These are phyloP conservation scores for Stereocaulon alpinum DNA, from an alignment of 495 filamentous ascomycete species.

Conservation along the genomic window DNA sequence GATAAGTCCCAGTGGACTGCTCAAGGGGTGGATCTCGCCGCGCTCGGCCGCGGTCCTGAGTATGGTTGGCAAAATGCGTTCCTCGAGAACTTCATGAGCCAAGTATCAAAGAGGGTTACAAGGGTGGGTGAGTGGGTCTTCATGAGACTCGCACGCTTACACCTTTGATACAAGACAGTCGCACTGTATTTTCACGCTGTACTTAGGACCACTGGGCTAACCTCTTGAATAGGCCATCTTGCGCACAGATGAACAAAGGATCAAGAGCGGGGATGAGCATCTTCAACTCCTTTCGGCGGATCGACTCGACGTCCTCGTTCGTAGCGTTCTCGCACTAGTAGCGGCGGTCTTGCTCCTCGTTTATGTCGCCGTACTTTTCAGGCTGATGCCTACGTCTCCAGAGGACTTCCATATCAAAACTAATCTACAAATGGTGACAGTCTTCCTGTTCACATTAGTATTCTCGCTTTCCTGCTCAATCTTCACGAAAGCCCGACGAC, in stretches of 20 bases:
- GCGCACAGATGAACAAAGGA: background rate
- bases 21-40: constrained; percentile 5
- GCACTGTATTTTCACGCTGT: too few relatives aligned
- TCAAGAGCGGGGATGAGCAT: background rate
- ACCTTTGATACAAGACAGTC: too few relatives aligned
- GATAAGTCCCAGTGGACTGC: constrained; percentile 1
- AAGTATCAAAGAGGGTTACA: background rate
- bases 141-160: too few relatives aligned
- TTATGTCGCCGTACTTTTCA: constrained; percentile 1
- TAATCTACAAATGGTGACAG: background rate
- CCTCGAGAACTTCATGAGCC: background rate
- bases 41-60: background rate
- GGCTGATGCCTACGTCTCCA: background rate
- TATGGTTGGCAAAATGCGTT: constrained; percentile 6
- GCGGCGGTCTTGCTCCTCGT: background rate
- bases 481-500: constrained; percentile 16
- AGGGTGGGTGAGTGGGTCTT: too few relatives aligned
- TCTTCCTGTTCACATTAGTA: constrained; percentile 6
- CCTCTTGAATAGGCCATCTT: constrained; percentile 10
- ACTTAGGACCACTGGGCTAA: constrained; percentile 1
- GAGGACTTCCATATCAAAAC: background rate
- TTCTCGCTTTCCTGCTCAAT: constrained; percentile 14
- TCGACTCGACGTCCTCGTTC: constrained; percentile 8
- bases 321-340: background rate
- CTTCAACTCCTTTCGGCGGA: background rate